A percentile compares a stretch with the other conserved stretches of the same genome.
Evolutionary conservation across 371 early-diverging fungal genomes (phyloP).

Genomic region (Lichtheimia ramosa): DNA sequence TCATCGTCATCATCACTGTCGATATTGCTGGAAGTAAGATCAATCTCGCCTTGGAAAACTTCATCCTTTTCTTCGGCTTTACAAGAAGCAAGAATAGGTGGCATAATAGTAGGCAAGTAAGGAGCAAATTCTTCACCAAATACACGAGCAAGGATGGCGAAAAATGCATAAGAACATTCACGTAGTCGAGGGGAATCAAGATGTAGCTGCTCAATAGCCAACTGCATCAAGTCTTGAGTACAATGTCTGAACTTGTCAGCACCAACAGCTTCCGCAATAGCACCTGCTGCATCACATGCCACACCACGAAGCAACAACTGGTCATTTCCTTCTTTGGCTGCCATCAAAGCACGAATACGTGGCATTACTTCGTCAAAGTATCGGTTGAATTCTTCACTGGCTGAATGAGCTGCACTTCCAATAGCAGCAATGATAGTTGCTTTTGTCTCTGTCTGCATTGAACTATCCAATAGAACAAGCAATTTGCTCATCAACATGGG

Average conservation of each 20-base stretch:
- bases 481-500: conserved; percentile 82
- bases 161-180: conserved; percentile 87
- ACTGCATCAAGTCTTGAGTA: conserved; percentile 67
- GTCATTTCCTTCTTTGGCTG: conserved; percentile 58
- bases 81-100: conserved; percentile 74
- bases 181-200: conserved; percentile 73
- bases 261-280: conserved; percentile 88
- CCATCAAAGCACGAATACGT: conserved; percentile 73
- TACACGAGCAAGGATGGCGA: conserved; percentile 79
- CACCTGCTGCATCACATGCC: conserved; percentile 84
- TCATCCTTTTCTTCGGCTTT: conserved; percentile 68
- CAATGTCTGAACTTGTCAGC: conserved; percentile 79
- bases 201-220: conserved; percentile 79
- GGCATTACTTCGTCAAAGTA: conserved; percentile 78
- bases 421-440: conserved; percentile 81
- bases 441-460: conserved; percentile 61
- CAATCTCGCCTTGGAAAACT: conserved; percentile 45
- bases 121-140: conserved; percentile 83
- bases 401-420: conserved; percentile 87
- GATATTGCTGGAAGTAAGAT: conserved; percentile 37
- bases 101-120: conserved; percentile 75
- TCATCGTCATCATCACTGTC: conserved; percentile 57
- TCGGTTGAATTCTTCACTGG: conserved; percentile 73
- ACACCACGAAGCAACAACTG: conserved; percentile 83
- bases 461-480: conserved; percentile 66